These are phyloP conservation scores for Penicillium fimorum DNA, from an alignment of 495 filamentous ascomycete species.

Conservation along the genomic window DNA sequence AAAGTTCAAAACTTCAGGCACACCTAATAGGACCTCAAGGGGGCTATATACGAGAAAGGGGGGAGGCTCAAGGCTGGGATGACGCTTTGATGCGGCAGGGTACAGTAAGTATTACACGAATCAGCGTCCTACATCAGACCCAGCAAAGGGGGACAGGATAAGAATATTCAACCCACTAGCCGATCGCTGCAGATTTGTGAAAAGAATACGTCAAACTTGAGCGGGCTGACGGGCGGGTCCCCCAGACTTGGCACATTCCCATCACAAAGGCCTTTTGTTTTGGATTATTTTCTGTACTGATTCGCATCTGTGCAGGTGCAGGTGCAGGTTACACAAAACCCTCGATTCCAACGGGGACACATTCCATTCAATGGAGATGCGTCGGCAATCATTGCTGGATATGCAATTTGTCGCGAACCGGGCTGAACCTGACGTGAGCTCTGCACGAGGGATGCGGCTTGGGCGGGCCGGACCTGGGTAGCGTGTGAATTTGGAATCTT, in stretches of 20 bases:
- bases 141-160: constrained; percentile 12
- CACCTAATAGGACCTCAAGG: background rate
- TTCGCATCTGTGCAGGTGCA: background rate
- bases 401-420: constrained; percentile 10
- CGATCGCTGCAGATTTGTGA: constrained; percentile 28
- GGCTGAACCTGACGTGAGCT: constrained; percentile 15
- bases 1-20: background rate
- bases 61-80: constrained; percentile 2
- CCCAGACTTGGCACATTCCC: constrained; percentile 14
- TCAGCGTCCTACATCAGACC: constrained; percentile 6
- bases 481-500: constrained; percentile 2
- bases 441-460: constrained; percentile 7
- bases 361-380: constrained; percentile 15
- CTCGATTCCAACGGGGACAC: constrained; percentile 6
- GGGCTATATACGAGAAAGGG: constrained; percentile 4
- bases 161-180: constrained; percentile 19
- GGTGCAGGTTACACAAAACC: constrained; percentile 11
- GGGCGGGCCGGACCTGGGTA: constrained; percentile 7
- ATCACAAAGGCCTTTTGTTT: constrained; percentile 4
- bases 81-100: constrained; percentile 2
- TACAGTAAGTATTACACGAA: constrained; percentile 6
- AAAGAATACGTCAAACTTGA: constrained; percentile 28
- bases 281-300: background rate
- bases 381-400: constrained; percentile 15
- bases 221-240: constrained; percentile 16